Conservation (phyloP, 345 rosid genomes). For the Hypericum androsaemum region DNA sequence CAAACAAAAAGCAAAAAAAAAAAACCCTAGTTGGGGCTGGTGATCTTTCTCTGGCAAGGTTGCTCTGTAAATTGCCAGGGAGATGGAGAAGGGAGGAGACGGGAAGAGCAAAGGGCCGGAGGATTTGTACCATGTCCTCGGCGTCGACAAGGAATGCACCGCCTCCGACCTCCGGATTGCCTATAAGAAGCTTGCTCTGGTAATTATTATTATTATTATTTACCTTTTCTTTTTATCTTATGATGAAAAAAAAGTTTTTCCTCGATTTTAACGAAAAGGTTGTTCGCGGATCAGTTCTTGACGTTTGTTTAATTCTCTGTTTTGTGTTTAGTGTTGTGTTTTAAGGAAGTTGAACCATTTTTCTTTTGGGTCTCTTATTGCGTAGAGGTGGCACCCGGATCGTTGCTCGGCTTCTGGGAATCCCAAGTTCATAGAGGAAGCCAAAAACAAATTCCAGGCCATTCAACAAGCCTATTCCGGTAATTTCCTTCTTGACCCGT, state of each 20-base stretch:
- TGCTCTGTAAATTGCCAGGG: too few relatives aligned
- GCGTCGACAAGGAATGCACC: slow-evolving; percentile 64
- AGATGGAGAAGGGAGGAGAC: slow-evolving; percentile 29
- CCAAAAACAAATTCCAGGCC: slow-evolving; percentile 77
- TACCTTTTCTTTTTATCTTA: not conserved
- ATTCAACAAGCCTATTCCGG: slow-evolving; percentile 92
- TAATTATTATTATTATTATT: slow-evolving; percentile 31
- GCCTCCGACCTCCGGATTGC: slow-evolving; percentile 65
- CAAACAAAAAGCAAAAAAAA: too few relatives aligned
- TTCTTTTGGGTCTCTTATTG: not conserved
- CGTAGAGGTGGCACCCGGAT: slow-evolving; percentile 96
- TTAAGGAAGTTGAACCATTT: too few relatives aligned
- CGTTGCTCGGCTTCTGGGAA: slow-evolving; percentile 71
- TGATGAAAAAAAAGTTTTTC: not conserved
- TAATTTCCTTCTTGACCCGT: slow-evolving; percentile 16
- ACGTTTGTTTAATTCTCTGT: too few relatives aligned
- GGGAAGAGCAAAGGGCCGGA: slow-evolving; percentile 18
- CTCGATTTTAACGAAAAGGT: too few relatives aligned
- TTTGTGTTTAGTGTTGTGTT: too few relatives aligned
- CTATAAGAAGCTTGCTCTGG: slow-evolving; percentile 88
- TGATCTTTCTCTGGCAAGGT: too few relatives aligned
- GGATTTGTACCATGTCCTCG: slow-evolving; percentile 65
- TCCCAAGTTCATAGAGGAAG: slow-evolving; percentile 61
- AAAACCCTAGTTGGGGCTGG: too few relatives aligned
- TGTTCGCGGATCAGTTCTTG: too few relatives aligned